Base-by-base conservation (phyloP, 352 stramenopile species). In the Pythium scleroteichum region DNA sequence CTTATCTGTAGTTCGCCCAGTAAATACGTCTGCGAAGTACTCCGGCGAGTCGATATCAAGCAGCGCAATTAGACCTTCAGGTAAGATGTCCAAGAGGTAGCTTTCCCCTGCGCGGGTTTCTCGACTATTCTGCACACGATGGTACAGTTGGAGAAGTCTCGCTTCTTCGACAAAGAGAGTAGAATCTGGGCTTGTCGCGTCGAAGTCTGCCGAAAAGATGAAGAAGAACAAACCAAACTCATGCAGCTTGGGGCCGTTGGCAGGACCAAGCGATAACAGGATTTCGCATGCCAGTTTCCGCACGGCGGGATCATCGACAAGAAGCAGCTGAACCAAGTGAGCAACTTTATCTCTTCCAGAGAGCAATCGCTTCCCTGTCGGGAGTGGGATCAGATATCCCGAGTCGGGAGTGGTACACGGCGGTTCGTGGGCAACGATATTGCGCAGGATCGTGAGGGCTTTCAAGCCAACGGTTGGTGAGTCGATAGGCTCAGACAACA, bases 171-270 rank as follows among this genome's bases (percentile, higher is more conserved):
- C 67, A 26, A 92, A 92, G 46, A 59, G 32, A 62, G 53, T 48
- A 73, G 48, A 27, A 29, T 71, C 73, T 2, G 58, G 14, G 16
- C 69, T 69, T 2, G 62, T 72, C 1, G 74, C 39, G n/a, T n/a
- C 49, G 20, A 56, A 53, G 9, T 65, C 55, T 6, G 50, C 51
- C 1, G 62, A 75, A 35, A 94, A 82, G 29, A 92, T 65, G 53
- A 94, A 94, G 57, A 87, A 94, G 40, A 94, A 91, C 0, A 72
- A 51, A 17, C 85, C 85, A 54, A 71, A 88, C 2, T 69, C 57
- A 46, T 78, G 90, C 4, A 93, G 41, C 17, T 81, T 82, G 38
- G 82, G 62, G 13, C 85, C 65, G 12, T 77, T 69, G 0, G 56
- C 64, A 45, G 83, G 71, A 9, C 64, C 74, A 7, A 93, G 52